A percentile compares a stretch with the other conserved stretches of the same genome.
Conservation (phyloP, 441 rosid genomes). For the Aleurites moluccanus region DNA sequence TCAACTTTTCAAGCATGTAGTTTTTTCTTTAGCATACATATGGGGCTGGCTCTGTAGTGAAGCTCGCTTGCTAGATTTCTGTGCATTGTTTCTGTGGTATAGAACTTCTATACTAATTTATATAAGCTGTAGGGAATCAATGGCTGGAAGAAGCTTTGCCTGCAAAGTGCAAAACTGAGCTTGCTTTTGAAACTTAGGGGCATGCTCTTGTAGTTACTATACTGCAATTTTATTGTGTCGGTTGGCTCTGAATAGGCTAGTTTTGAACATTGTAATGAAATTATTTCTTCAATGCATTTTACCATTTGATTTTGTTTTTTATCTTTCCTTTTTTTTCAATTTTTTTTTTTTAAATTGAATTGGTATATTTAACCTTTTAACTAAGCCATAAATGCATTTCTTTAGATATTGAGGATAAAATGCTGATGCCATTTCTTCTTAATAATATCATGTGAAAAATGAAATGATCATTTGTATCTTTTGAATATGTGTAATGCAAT, state of each 20-base stretch:
- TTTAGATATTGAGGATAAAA: neutral
- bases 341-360: neutral
- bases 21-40: neutral
- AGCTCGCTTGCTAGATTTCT: neutral
- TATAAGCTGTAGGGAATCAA: neutral
- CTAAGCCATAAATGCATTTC: neutral
- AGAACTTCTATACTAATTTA: neutral
- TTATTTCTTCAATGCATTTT: neutral
- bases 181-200: neutral
- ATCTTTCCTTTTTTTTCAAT: no score
- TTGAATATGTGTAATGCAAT: no score
- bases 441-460: no score
- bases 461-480: no score
- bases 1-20: neutral
- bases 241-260: neutral
- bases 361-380: neutral
- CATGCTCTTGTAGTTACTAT: neutral
- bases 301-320: no score
- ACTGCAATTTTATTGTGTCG: neutral
- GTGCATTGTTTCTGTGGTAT: neutral
- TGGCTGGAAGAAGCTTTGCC: slow-evolving; percentile 7
- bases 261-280: neutral
- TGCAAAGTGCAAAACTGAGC: neutral
- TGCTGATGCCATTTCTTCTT: no score
- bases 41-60: slow-evolving; percentile 16